A percentile compares a stretch with the other conserved stretches of the same genome.
phyloP scores from a whole-genome alignment of 2,329 filamentous ascomycete genomes.

The Pseudopyrenochaeta lycopersici region DNA sequence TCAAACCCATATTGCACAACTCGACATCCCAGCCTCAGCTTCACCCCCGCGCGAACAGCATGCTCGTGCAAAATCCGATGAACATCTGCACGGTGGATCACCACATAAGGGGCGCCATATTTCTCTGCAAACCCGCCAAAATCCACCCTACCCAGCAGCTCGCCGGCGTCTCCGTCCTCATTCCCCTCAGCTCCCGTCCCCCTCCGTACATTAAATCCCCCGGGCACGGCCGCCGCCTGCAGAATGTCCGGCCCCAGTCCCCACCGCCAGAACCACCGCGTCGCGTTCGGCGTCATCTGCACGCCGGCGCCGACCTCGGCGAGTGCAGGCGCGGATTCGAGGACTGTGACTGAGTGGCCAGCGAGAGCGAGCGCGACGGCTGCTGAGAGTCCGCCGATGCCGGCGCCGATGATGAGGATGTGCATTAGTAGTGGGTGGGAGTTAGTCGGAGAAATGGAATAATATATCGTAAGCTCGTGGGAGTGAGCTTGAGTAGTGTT shows the following conservation, averaged over 20 bases:
- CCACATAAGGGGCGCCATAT: conserved; percentile 24
- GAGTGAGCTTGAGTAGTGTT: too few relatives aligned
- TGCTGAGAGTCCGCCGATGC: conserved; percentile 9
- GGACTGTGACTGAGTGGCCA: conserved; percentile 10
- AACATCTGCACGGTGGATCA: conserved; percentile 24
- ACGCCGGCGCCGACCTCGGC: conserved; percentile 22
- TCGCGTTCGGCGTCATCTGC: conserved; percentile 37
- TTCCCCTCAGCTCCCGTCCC: too few relatives aligned
- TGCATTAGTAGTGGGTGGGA: not conserved
- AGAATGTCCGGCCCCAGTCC: conserved; percentile 20
- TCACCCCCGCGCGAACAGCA: conserved; percentile 16
- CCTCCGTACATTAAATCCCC: too few relatives aligned
- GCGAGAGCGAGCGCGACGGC: conserved; percentile 21
- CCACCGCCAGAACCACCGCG: conserved; percentile 58
- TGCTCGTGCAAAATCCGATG: conserved; percentile 22
- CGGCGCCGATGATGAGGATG: conserved; percentile 11
- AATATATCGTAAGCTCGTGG: too few relatives aligned
- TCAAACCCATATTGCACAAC: conserved; percentile 25
- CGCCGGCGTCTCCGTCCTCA: conserved; percentile 42
- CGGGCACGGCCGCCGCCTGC: too few relatives aligned
- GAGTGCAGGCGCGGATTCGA: conserved; percentile 3
- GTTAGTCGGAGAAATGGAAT: too few relatives aligned
- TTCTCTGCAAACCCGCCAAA: conserved; percentile 16
- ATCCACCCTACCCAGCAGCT: conserved; percentile 9
- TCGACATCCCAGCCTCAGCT: conserved; percentile 18